Evolutionary conservation across 2,329 filamentous ascomycete species (phyloP).

Genomic region (Fusarium zealandicum): DNA sequence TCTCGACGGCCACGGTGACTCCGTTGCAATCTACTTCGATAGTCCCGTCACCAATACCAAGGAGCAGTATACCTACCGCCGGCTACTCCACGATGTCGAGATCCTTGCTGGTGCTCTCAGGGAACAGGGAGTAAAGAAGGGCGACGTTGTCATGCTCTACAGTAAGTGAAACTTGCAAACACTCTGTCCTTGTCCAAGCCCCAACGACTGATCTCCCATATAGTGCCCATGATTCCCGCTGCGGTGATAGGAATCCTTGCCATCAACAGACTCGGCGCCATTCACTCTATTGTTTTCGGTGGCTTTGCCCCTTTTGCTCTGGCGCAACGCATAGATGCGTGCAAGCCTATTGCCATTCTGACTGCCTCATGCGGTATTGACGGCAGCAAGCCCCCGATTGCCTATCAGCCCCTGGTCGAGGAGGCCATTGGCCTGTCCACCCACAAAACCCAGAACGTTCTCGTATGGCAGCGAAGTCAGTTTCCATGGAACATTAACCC

Average conservation of each 20-base stretch:
- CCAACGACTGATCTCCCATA: neutral
- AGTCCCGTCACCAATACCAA: slow-evolving; percentile 81
- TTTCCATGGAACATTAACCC: slow-evolving; percentile 76
- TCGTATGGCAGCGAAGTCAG: slow-evolving; percentile 86
- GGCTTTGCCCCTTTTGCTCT: slow-evolving; percentile 84
- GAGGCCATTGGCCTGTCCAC: slow-evolving; percentile 72
- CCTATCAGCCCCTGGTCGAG: slow-evolving; percentile 80
- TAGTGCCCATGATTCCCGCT: slow-evolving; percentile 94
- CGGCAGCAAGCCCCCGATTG: slow-evolving; percentile 77
- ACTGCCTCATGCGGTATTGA: slow-evolving; percentile 95
- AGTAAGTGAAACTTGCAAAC: slow-evolving; percentile 61
- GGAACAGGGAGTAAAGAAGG: slow-evolving; percentile 81
- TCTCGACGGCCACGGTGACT: slow-evolving; percentile 74
- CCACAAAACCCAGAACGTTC: slow-evolving; percentile 74
- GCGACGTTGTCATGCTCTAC: slow-evolving; percentile 89
- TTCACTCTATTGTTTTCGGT: slow-evolving; percentile 93
- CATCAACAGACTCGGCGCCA: slow-evolving; percentile 79
- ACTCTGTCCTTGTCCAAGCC: neutral
- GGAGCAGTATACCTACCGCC: slow-evolving; percentile 74
- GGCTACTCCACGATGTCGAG: slow-evolving; percentile 82
- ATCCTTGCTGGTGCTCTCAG: slow-evolving; percentile 80
- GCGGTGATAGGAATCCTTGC: slow-evolving; percentile 88
- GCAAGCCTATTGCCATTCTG: slow-evolving; percentile 76
- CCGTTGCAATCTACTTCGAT: slow-evolving; percentile 84
- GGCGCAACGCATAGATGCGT: slow-evolving; percentile 87